Conservation (phyloP, 805 yeast species). For the Sugiyamaella chiloensis region DNA sequence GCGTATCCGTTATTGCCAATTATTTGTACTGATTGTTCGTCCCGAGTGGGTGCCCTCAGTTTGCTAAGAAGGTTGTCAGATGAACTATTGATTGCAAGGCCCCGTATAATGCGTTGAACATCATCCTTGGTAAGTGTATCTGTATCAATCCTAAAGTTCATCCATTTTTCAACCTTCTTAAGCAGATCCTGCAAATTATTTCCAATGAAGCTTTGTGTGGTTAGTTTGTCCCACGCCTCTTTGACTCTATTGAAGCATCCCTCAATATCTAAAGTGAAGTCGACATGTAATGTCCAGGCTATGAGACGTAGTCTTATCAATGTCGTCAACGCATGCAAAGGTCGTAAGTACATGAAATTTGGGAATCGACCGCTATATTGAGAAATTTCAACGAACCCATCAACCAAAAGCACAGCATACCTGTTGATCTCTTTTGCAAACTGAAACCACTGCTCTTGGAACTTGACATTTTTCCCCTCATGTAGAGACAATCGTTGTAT, state of each 20-base stretch:
- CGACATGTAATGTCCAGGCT: slow-evolving; percentile 19
- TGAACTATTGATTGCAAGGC: background rate
- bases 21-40: too few species aligned
- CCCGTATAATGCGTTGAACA: slow-evolving; percentile 13
- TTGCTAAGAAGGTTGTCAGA: background rate
- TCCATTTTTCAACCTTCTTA: slow-evolving; percentile 13
- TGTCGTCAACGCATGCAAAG: slow-evolving; percentile 22
- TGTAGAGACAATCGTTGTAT: slow-evolving; percentile 7
- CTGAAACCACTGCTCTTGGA: slow-evolving; percentile 4
- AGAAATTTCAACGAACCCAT: slow-evolving; percentile 12
- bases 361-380: slow-evolving; percentile 14
- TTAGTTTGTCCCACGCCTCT: slow-evolving; percentile 26
- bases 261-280: slow-evolving; percentile 29
- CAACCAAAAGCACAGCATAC: slow-evolving; percentile 9
- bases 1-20: too few species aligned
- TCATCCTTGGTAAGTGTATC: too few species aligned
- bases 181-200: slow-evolving; percentile 1
- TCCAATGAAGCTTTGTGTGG: slow-evolving; percentile 5
- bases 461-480: background rate
- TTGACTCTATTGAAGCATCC: slow-evolving; percentile 23
- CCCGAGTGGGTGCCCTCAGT: background rate
- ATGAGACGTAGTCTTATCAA: slow-evolving; percentile 18
- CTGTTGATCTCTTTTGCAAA: slow-evolving; percentile 9
- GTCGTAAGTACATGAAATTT: slow-evolving; percentile 22
- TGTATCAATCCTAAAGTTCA: slow-evolving; percentile 9